Percentiles rank a stretch among this genome's conserved stretches.
Conservation (phyloP, 2,329 filamentous ascomycete genomes). For the Fusarium sp. region DNA sequence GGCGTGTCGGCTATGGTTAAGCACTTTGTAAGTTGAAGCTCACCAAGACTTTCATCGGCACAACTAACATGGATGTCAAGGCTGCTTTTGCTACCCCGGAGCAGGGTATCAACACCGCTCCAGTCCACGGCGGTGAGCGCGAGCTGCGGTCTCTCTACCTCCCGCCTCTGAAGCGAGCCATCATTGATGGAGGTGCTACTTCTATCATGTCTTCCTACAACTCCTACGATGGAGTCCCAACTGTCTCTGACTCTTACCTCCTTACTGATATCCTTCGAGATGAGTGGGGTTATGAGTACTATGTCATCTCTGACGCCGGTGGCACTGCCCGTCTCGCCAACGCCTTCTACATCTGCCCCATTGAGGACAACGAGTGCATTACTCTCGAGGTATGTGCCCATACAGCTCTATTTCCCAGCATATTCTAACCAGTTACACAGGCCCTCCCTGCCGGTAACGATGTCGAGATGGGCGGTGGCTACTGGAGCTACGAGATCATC, state of each 20-base stretch:
- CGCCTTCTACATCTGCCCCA: slow-evolving; percentile 72
- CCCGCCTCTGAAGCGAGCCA: slow-evolving; percentile 75
- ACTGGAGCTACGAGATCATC: slow-evolving; percentile 76
- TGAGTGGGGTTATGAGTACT: slow-evolving; percentile 82
- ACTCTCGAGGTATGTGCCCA: slow-evolving; percentile 62
- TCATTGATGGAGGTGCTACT: slow-evolving; percentile 76
- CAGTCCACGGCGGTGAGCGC: slow-evolving; percentile 65
- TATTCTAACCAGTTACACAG: slow-evolving; percentile 49
- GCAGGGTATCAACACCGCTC: slow-evolving; percentile 77
- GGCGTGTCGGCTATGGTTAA: slow-evolving; percentile 80
- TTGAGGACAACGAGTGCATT: slow-evolving; percentile 72
- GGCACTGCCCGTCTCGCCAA: slow-evolving; percentile 76
- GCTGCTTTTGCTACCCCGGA: slow-evolving; percentile 76
- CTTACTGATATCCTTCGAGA: slow-evolving; percentile 76
- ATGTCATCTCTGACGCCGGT: slow-evolving; percentile 72
- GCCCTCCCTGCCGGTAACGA: slow-evolving; percentile 77
- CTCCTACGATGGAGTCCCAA: slow-evolving; percentile 78
- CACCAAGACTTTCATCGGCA: neutral
- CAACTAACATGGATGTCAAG: slow-evolving; percentile 39
- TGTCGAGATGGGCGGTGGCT: slow-evolving; percentile 82
- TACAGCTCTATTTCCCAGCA: accelerated
- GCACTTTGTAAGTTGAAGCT: slow-evolving; percentile 67
- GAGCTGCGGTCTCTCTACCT: slow-evolving; percentile 68
- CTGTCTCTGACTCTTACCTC: slow-evolving; percentile 73
- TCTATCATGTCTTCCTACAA: slow-evolving; percentile 82